These are phyloP conservation scores for Penicillium riverlandense DNA, from an alignment of 495 filamentous ascomycete species.

Conservation along the genomic window DNA sequence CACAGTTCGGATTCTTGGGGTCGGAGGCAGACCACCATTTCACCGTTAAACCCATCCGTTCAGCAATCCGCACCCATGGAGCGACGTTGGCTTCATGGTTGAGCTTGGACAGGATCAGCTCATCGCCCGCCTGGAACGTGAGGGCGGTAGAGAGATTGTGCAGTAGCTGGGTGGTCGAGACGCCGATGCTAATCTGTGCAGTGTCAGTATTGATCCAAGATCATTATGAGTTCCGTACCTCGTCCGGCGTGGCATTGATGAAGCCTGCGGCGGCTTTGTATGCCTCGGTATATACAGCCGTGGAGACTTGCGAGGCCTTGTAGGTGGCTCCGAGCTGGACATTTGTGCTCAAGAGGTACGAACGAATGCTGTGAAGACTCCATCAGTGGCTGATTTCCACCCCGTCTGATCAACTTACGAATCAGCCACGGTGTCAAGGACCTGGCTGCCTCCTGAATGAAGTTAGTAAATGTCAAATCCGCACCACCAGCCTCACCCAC, in stretches of 20 bases:
- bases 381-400: no score
- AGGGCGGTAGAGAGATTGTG: conserved; percentile 60
- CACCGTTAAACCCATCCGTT: conserved; percentile 45
- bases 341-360: conserved; percentile 61
- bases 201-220: conserved; percentile 1
- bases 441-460: conserved; percentile 55
- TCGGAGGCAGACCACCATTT: conserved; percentile 55
- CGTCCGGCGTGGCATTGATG: conserved; percentile 55
- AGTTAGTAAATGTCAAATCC: neutral
- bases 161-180: conserved; percentile 67
- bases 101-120: conserved; percentile 58
- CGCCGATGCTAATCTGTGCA: conserved; percentile 37
- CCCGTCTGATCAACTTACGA: conserved; percentile 36
- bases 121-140: conserved; percentile 49
- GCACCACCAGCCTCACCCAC: conserved; percentile 3
- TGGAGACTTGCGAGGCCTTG: conserved; percentile 44
- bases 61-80: conserved; percentile 59
- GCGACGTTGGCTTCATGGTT: conserved; percentile 70
- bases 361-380: conserved; percentile 39
- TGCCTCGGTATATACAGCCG: conserved; percentile 44
- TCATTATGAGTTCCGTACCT: conserved; percentile 31
- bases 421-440: conserved; percentile 54
- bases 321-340: conserved; percentile 70
- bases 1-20: conserved; percentile 46
- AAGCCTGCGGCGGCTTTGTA: conserved; percentile 57